These are phyloP conservation scores for Hemisphaericaspora xylanilytica DNA, from an alignment of 1,139 yeast species.

Conservation along the genomic window DNA sequence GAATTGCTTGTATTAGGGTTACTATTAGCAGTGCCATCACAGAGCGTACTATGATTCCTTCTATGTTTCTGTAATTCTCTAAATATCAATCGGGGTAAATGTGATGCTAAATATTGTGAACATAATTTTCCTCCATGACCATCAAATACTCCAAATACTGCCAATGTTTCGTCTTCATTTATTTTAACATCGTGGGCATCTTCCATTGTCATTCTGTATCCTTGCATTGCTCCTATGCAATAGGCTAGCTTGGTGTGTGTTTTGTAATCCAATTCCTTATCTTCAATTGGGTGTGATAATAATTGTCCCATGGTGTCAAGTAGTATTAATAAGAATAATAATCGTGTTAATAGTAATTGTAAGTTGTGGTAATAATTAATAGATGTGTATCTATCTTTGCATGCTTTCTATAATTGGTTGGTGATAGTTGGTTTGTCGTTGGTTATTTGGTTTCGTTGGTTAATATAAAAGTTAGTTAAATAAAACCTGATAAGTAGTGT, in stretches of 20 bases:
- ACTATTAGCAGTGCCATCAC: background rate
- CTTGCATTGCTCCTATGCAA: slow-evolving; percentile 76
- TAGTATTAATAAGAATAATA: too few relatives aligned
- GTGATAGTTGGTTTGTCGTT: too few relatives aligned
- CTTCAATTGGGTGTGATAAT: slow-evolving; percentile 73
- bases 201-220: slow-evolving; percentile 73
- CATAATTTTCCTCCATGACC: slow-evolving; percentile 76
- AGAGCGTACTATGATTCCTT: background rate
- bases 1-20: too few relatives aligned
- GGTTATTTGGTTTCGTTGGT: too few relatives aligned
- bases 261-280: slow-evolving; percentile 52
- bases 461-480: too few relatives aligned
- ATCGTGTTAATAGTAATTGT: background rate
- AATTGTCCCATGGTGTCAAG: slow-evolving; percentile 88
- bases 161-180: slow-evolving; percentile 44
- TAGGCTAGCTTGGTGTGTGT: slow-evolving; percentile 49
- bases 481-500: too few relatives aligned
- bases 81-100: slow-evolving; percentile 36
- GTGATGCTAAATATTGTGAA: slow-evolving; percentile 53
- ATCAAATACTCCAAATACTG: slow-evolving; percentile 72
- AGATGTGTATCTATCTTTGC: too few relatives aligned
- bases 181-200: slow-evolving; percentile 62
- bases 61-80: slow-evolving; percentile 1
- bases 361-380: too few relatives aligned
- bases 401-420: too few relatives aligned